Conservation (phyloP, 1,139 yeast species). For the Yamadazyma mexicana region DNA sequence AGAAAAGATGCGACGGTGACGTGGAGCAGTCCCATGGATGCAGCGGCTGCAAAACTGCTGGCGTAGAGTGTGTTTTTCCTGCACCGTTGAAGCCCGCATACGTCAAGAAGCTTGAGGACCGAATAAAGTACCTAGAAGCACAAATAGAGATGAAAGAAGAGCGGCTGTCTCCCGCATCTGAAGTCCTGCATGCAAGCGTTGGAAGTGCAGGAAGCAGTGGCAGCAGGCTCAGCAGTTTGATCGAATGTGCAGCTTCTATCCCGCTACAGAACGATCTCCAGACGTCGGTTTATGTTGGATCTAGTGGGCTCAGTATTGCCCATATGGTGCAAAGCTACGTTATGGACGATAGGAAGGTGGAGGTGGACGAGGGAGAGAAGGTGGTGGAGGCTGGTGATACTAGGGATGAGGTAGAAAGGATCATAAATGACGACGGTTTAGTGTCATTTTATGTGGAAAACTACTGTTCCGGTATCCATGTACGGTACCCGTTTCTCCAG, state of each 20-base stretch:
- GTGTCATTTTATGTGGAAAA: constrained; percentile 10
- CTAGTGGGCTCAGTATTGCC: constrained; percentile 9
- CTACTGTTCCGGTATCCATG: constrained; percentile 9
- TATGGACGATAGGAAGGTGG: constrained; percentile 2
- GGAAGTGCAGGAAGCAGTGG: not conserved
- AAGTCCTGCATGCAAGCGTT: not conserved
- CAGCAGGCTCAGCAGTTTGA: constrained; percentile 4
- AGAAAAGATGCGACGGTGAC: constrained; percentile 11
- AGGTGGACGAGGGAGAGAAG: not conserved
- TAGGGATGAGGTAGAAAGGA: constrained; percentile 4
- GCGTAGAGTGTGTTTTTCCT: constrained; percentile 4
- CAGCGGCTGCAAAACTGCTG: constrained; percentile 4
- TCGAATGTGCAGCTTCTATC: constrained; percentile 12
- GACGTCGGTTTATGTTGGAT: constrained; percentile 10
- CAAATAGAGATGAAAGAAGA: constrained; percentile 2
- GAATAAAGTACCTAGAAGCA: constrained; percentile 5
- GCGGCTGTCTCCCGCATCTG: not conserved
- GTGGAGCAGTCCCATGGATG: constrained; percentile 2
- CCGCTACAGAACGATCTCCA: constrained; percentile 12
- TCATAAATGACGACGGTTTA: constrained; percentile 5
- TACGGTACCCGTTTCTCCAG: constrained; percentile 10
- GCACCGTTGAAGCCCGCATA: constrained; percentile 6
- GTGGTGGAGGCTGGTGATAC: not conserved
- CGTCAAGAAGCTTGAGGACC: constrained; percentile 6
- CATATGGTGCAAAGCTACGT: constrained; percentile 10